A percentile compares a stretch with the other conserved stretches of the same genome.
phyloP scores from a whole-genome alignment of 805 yeast species.

The Nakazawaea pomicola region DNA sequence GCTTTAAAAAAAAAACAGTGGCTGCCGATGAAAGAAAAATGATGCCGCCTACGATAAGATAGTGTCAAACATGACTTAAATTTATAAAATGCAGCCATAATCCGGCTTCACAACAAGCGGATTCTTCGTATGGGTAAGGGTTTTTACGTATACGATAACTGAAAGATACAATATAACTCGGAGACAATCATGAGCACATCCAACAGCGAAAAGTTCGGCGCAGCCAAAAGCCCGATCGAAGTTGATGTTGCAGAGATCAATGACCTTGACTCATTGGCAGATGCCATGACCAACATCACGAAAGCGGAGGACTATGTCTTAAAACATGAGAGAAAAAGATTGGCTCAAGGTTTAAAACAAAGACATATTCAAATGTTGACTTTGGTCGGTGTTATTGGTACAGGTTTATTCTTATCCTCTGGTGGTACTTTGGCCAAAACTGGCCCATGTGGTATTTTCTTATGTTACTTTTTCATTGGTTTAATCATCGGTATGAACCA shows the following conservation, averaged over 20 bases:
- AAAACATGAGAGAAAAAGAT: conserved; percentile 12
- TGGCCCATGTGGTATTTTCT: conserved; percentile 48
- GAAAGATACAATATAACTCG: too few relatives aligned
- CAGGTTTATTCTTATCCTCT: conserved; percentile 53
- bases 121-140: too few relatives aligned
- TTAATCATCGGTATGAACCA: conserved; percentile 17
- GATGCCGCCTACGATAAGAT: too few relatives aligned
- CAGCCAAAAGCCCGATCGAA: conserved; percentile 6
- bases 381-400: conserved; percentile 41
- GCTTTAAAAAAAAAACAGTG: too few relatives aligned
- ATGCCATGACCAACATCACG: conserved; percentile 12
- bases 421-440: conserved; percentile 45
- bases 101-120: too few relatives aligned
- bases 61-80: too few relatives aligned
- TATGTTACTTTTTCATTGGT: conserved; percentile 46
- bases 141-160: too few relatives aligned
- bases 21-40: too few relatives aligned
- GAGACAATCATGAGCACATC: conserved; percentile 4
- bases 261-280: conserved; percentile 11
- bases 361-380: conserved; percentile 45
- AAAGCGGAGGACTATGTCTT: conserved; percentile 11
- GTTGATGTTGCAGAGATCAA: conserved; percentile 12
- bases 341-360: conserved; percentile 16
- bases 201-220: conserved; percentile 5
- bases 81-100: too few relatives aligned